Evolutionary conservation across 2,329 filamentous ascomycete genomes (phyloP), one percentile per base, ranked within the genome.

Genomic region (Davidsoniella australis): DNA sequence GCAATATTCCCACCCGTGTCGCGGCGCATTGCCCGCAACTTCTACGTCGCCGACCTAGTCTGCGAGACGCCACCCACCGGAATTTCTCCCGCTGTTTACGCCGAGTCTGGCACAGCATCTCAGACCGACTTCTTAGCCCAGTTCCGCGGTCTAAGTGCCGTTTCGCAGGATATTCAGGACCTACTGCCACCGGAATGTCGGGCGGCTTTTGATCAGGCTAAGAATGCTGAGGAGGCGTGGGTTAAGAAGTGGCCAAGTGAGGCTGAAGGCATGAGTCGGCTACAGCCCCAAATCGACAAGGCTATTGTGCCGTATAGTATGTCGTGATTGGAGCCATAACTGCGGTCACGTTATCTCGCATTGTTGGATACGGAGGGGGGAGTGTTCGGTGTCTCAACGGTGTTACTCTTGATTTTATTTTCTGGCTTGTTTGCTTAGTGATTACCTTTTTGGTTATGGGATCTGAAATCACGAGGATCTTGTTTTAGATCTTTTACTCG

Each of bases 131-230:
- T 76, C 55, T 57, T 76, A 9, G 61, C 68, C 1, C 61, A 72
- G 6, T 78, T 77, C 58, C 66, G 68, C 56, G 82, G 83, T 3
- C 67, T 88, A 7, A 66, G 68, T n/a, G 70, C 73, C 40, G 69
- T 87, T 5, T 64, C 78, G 1, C 71, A 78, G 45, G 81, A 85
- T 8, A 69, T 86, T 54, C 68, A 75, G 51, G 72, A 76, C 26
- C 69, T 82, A 52, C 68, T 88, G 52, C 82, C 81, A 1, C 63
- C 72, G 1, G 78, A 85, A 54, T 91, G 85, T 61, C 75, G 82
- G 37, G 66, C 69, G 37, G 82, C 84, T 0, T 87, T 94, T 54
- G 69, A 86, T 46, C 68, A 73, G 48, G 80, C 85, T 2, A 67
- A 78, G 47, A 65, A 66, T 9, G 69, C 72, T 49, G 85, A 94